Percentiles rank a stretch among this genome's conserved stretches.
These are phyloP conservation scores for Colletotrichum tamarilloi DNA, from an alignment of 2,329 filamentous ascomycete genomes.

Conservation along the genomic window DNA sequence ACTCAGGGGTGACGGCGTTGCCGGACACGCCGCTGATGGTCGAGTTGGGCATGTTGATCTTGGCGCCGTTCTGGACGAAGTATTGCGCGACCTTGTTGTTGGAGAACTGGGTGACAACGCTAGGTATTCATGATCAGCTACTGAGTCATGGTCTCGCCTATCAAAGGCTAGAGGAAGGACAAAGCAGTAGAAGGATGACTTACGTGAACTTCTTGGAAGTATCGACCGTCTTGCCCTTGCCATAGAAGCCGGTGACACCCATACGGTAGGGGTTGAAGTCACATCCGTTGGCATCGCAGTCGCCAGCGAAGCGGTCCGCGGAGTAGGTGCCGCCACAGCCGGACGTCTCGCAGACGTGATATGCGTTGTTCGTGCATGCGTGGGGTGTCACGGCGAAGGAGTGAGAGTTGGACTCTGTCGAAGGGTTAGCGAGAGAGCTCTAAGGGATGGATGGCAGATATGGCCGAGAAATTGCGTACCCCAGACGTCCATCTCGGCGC, in stretches of 20 bases:
- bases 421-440: not conserved
- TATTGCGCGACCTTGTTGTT: constrained; percentile 64
- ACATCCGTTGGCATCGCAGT: constrained; percentile 74
- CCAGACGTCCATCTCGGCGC: constrained; percentile 70
- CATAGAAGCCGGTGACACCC: constrained; percentile 70
- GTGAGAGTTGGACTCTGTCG: constrained; percentile 62
- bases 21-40: constrained; percentile 40
- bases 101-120: constrained; percentile 71
- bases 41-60: constrained; percentile 59
- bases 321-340: constrained; percentile 61
- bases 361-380: constrained; percentile 59
- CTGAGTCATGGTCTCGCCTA: not conserved
- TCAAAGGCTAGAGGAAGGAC: not conserved
- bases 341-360: constrained; percentile 47
- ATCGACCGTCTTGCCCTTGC: constrained; percentile 66
- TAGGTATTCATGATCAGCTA: constrained; percentile 37
- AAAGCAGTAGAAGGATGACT: constrained; percentile 1
- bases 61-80: constrained; percentile 69
- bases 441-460: not conserved
- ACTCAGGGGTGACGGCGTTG: constrained; percentile 65
- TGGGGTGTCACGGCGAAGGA: constrained; percentile 68
- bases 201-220: constrained; percentile 64
- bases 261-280: constrained; percentile 74
- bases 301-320: constrained; percentile 62
- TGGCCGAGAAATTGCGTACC: constrained; percentile 50